A percentile compares a stretch with the other conserved stretches of the same genome.
Conservation (phyloP, 2,329 filamentous ascomycete genomes). For the Pestalotiopsis sp. region DNA sequence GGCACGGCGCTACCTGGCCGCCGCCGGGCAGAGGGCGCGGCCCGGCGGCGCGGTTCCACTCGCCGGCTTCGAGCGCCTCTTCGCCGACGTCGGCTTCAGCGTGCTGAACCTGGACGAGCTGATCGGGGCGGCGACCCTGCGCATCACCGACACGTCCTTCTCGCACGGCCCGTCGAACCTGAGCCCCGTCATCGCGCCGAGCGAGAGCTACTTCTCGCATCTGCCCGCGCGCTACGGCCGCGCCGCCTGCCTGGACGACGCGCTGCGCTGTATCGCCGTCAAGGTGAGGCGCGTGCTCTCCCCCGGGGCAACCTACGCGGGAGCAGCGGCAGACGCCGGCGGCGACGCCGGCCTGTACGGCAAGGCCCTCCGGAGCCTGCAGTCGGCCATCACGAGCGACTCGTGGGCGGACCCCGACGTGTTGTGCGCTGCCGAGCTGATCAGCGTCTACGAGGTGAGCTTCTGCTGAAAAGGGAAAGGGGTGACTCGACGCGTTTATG, state of each 20-base stretch:
- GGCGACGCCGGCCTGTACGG: not conserved
- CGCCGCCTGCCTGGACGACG: not conserved
- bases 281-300: not conserved
- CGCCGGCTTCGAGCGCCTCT: not conserved
- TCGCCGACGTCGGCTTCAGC: not conserved
- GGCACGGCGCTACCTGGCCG: not conserved
- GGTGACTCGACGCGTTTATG: not conserved
- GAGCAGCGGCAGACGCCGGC: not conserved
- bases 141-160: not conserved
- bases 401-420: not conserved
- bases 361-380: not conserved
- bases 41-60: not conserved
- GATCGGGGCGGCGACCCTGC: not conserved
- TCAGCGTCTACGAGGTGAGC: constrained; percentile 1
- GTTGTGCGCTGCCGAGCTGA: not conserved
- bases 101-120: not conserved
- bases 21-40: not conserved
- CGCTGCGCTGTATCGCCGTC: not conserved
- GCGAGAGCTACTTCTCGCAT: not conserved
- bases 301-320: not conserved
- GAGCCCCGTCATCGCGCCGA: not conserved
- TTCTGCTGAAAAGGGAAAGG: too few species aligned
- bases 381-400: not conserved
- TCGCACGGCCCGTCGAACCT: not conserved
- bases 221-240: not conserved